Conservation (phyloP, 2,329 filamentous ascomycete genomes). For the Aspergillus sp. region DNA sequence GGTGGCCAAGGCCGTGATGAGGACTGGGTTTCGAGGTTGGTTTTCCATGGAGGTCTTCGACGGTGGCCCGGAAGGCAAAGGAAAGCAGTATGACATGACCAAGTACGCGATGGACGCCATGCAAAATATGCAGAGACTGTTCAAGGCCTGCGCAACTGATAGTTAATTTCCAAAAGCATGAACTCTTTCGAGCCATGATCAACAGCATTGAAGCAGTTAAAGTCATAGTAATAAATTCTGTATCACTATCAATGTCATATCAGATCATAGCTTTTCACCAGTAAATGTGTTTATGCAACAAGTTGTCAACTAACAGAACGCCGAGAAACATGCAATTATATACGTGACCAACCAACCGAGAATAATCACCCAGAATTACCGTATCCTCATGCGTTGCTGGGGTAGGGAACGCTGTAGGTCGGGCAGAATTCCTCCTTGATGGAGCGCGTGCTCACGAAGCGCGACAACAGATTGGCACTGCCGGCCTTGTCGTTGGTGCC, state of each 20-base stretch:
- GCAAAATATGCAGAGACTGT: conserved; percentile 38
- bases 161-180: conserved; percentile 1
- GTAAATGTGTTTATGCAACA: no score
- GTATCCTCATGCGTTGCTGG: conserved; percentile 57
- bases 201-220: no score
- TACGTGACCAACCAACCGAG: no score
- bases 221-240: no score
- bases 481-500: conserved; percentile 66
- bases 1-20: conserved; percentile 55
- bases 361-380: conserved; percentile 1
- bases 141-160: conserved; percentile 27
- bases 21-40: conserved; percentile 58
- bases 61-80: conserved; percentile 45
- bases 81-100: conserved; percentile 41
- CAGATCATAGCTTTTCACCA: no score
- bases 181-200: not conserved
- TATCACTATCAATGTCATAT: no score
- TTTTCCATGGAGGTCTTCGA: conserved; percentile 65
- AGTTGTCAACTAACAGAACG: no score
- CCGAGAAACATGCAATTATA: conserved; percentile 2
- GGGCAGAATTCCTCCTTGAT: conserved; percentile 68
- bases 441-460: conserved; percentile 58
- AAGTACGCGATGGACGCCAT: conserved; percentile 45
- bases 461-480: conserved; percentile 52
- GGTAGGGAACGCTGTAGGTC: conserved; percentile 56